phyloP scores from a whole-genome alignment of 176 grass and related monocot species.

The Guadua angustifolia region DNA sequence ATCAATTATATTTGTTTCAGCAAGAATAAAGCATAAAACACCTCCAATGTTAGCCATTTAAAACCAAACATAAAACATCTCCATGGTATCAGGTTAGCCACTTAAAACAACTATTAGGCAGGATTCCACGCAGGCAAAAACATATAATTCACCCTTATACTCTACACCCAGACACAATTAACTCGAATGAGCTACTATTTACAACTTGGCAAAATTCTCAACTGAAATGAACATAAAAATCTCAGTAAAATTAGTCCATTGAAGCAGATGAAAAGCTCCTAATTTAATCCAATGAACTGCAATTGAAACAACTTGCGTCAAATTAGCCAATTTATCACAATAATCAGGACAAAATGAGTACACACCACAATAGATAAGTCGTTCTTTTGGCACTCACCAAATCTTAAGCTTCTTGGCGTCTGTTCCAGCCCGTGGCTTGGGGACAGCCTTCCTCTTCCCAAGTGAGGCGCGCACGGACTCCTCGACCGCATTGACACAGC shows the following conservation, averaged over 20 bases:
- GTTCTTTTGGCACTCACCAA: conserved; percentile 57
- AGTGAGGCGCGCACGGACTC: conserved; percentile 82
- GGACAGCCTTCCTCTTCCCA: conserved; percentile 70
- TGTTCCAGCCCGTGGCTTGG: conserved; percentile 42
- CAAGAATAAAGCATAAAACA: not conserved
- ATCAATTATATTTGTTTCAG: not conserved
- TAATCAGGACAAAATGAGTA: conserved; percentile 10
- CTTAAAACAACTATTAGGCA: not conserved
- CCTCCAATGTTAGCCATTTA: not conserved
- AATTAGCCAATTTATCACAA: not conserved
- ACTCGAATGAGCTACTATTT: not conserved
- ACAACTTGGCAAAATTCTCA: not conserved
- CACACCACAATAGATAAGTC: not conserved
- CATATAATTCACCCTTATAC: not conserved
- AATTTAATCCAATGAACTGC: not conserved
- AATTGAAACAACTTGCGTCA: not conserved
- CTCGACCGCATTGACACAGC: conserved; percentile 72
- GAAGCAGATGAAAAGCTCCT: not conserved
- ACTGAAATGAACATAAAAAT: not conserved
- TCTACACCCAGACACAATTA: not conserved
- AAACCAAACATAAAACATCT: not conserved
- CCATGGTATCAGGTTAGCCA: not conserved
- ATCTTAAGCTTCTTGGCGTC: conserved; percentile 86
- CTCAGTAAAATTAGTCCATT: not conserved
- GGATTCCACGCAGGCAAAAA: not conserved